phyloP scores from a whole-genome alignment of 2,329 filamentous ascomycete species.

The Botrytis aclada region DNA sequence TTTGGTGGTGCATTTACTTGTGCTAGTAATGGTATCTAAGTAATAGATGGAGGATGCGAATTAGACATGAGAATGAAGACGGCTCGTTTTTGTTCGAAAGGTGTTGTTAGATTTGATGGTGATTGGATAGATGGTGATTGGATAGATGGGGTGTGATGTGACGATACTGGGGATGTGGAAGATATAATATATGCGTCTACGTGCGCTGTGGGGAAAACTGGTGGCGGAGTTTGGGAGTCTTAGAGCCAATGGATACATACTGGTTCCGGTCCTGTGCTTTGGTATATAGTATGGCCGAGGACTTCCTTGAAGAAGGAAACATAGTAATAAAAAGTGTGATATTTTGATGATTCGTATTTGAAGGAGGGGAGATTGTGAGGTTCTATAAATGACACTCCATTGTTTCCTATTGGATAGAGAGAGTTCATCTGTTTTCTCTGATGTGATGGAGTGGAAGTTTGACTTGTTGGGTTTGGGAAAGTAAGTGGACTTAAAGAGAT shows the following conservation, averaged over 20 bases:
- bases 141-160: background rate
- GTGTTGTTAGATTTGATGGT: background rate
- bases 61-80: background rate
- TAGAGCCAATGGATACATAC: background rate
- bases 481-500: too few species aligned
- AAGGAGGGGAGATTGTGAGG: background rate
- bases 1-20: conserved; percentile 77
- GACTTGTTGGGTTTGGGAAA: too few species aligned
- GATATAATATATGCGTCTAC: background rate
- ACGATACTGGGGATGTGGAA: background rate
- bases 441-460: too few species aligned
- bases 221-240: background rate
- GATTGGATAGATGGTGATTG: too few species aligned
- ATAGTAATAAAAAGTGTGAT: background rate
- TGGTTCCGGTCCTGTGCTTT: background rate
- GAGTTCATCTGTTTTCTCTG: too few species aligned
- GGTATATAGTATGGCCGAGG: background rate
- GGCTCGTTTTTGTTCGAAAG: background rate
- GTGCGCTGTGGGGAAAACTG: background rate
- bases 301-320: background rate
- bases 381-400: background rate
- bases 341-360: background rate
- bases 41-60: background rate
- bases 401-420: too few species aligned
- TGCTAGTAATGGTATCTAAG: conserved; percentile 59